A percentile compares a stretch with the other conserved stretches of the same genome.
Conservation (phyloP, 176 grass and related monocot genomes). For the Alopecurus myosuroides region DNA sequence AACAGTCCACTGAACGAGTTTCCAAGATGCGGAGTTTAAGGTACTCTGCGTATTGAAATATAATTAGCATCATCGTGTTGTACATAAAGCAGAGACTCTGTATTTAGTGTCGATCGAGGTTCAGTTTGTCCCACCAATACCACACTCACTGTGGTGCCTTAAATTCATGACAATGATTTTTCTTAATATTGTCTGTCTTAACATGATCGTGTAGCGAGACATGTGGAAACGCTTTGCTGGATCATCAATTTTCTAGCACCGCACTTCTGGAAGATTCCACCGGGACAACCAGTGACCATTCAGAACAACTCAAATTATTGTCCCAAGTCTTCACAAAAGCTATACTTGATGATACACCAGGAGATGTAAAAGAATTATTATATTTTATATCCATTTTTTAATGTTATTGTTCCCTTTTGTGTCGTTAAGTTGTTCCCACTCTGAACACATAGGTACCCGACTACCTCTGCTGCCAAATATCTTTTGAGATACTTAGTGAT, state of each 20-base stretch:
- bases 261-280: too few species aligned
- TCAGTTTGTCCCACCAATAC: background rate
- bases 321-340: conserved; percentile 61
- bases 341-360: conserved; percentile 32
- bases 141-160: too few species aligned
- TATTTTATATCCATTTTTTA: background rate
- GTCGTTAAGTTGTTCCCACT: conserved; percentile 15
- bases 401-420: background rate
- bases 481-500: too few species aligned
- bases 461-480: too few species aligned
- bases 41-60: conserved; percentile 15
- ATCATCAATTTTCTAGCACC: conserved; percentile 61
- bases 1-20: conserved; percentile 43
- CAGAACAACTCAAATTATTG: conserved; percentile 52
- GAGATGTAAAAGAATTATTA: conserved; percentile 54
- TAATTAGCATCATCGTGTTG: background rate
- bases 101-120: background rate
- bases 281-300: conserved; percentile 28
- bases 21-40: conserved; percentile 68
- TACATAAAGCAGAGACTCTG: background rate
- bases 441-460: conserved; percentile 63
- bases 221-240: conserved; percentile 66
- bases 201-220: conserved; percentile 39
- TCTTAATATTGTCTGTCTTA: background rate
- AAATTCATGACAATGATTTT: too few species aligned